Conservation (phyloP, 1,284 basidiomycete species). For the Austroboletus olivaceoglutinosus region DNA sequence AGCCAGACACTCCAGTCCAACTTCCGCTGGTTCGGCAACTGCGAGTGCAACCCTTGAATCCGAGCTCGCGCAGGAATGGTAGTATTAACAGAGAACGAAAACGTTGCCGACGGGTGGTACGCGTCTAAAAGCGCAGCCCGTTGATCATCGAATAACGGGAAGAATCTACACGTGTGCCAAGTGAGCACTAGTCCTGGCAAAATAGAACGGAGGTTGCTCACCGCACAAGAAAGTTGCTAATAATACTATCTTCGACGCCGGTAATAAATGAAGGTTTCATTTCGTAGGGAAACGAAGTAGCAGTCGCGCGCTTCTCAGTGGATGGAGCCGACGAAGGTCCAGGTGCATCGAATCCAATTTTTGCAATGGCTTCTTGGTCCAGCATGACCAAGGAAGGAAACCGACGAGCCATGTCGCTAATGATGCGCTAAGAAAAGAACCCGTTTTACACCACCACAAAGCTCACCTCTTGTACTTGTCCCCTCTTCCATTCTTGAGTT, state of each 20-base stretch:
- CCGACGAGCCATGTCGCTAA: conserved; percentile 68
- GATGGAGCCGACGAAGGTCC: conserved; percentile 42
- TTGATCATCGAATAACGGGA: conserved; percentile 79
- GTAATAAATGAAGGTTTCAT: conserved; percentile 77
- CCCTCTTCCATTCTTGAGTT: conserved; percentile 52
- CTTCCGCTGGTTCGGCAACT: conserved; percentile 78
- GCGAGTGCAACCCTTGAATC: conserved; percentile 60
- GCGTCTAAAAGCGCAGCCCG: conserved; percentile 67
- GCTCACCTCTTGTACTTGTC: conserved; percentile 67
- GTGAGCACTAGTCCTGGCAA: conserved; percentile 7
- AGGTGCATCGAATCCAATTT: conserved; percentile 70
- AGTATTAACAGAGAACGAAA: conserved; percentile 86
- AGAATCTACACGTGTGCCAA: conserved; percentile 56
- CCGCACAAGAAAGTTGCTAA: conserved; percentile 78
- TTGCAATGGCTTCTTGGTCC: conserved; percentile 71
- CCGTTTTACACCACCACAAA: background rate
- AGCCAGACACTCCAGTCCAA: conserved; percentile 76
- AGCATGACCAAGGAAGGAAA: conserved; percentile 71
- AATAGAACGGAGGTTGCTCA: conserved; percentile 35
- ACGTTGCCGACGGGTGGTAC: conserved; percentile 84
- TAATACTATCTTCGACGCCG: conserved; percentile 63
- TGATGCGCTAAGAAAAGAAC: conserved; percentile 18
- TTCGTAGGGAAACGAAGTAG: conserved; percentile 68
- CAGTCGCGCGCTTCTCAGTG: conserved; percentile 43
- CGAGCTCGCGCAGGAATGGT: conserved; percentile 71